Conservation (phyloP, 331 rosid species). For the Rhamnella rubrinervis region DNA sequence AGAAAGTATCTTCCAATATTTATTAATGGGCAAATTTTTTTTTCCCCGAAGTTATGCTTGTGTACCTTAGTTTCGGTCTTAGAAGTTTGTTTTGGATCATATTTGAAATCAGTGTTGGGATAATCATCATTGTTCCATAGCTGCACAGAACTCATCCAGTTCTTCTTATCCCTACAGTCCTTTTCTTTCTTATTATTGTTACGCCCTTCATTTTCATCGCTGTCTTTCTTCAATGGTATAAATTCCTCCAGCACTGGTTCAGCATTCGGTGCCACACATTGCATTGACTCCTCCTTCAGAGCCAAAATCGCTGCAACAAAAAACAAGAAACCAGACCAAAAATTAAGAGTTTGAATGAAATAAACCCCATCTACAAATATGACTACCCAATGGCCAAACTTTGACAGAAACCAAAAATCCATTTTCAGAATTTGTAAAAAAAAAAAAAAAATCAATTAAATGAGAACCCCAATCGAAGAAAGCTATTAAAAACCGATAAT, state of each 20-base stretch:
- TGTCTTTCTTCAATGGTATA: constrained; percentile 74
- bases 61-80: constrained; percentile 46
- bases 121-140: constrained; percentile 64
- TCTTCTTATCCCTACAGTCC: constrained; percentile 76
- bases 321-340: not conserved
- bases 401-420: constrained; percentile 9
- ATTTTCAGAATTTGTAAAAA: not conserved
- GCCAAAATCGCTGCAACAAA: constrained; percentile 55
- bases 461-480: constrained; percentile 2
- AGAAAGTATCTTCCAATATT: not conserved
- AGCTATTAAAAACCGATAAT: not conserved
- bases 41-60: constrained; percentile 9
- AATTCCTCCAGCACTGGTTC: constrained; percentile 83
- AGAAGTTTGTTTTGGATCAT: constrained; percentile 23
- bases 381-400: not conserved
- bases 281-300: constrained; percentile 56
- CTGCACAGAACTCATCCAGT: constrained; percentile 99
- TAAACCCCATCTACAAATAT: not conserved
- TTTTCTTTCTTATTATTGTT: constrained; percentile 33
- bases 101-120: constrained; percentile 25
- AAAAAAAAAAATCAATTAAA: not conserved
- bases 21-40: constrained; percentile 15
- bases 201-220: constrained; percentile 34
- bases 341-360: not conserved
- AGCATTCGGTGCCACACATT: constrained; percentile 39